Percentiles rank a stretch among this genome's conserved stretches.
Evolutionary conservation across 257 asterid genomes (phyloP).

Genomic region (Fraxinus americana): DNA sequence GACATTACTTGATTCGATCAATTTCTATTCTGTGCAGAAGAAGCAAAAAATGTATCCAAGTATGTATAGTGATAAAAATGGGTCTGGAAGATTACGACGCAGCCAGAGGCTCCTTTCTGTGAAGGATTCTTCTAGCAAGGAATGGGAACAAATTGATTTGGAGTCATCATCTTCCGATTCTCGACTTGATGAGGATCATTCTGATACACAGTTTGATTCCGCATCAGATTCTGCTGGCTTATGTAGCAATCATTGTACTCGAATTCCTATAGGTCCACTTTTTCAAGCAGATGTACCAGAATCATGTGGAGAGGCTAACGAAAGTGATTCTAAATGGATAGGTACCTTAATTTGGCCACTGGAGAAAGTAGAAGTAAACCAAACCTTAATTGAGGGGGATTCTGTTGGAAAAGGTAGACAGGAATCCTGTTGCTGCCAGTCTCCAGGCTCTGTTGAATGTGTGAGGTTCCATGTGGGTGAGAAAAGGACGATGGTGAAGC

Average conservation of each 20-base stretch:
- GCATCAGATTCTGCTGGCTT: conserved; percentile 38
- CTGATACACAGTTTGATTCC: conserved; percentile 31
- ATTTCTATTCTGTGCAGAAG: conserved; percentile 52
- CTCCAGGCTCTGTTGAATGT: conserved; percentile 51
- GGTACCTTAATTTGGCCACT: conserved; percentile 69
- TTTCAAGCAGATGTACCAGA: conserved; percentile 54
- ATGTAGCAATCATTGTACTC: conserved; percentile 26
- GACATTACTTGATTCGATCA: conserved; percentile 25
- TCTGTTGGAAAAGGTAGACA: conserved; percentile 70
- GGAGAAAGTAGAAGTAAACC: conserved; percentile 28
- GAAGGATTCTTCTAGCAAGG: conserved; percentile 51
- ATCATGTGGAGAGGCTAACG: conserved; percentile 32
- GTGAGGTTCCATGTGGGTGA: conserved; percentile 54
- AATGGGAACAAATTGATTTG: conserved; percentile 6
- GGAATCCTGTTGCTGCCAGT: conserved; percentile 58
- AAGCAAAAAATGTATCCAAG: conserved; percentile 78
- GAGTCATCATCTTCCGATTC: conserved; percentile 44
- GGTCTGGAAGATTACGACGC: conserved; percentile 57
- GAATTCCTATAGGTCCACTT: conserved; percentile 42
- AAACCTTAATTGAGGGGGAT: conserved; percentile 44
- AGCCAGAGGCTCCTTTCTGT: conserved; percentile 67
- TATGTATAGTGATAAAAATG: conserved; percentile 61
- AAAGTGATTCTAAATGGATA: conserved; percentile 62
- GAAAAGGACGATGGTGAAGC: conserved; percentile 45
- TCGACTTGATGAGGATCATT: conserved; percentile 29